Conservation (phyloP, 202 grass and related monocot genomes). For the Schoenoplectus triqueter region DNA sequence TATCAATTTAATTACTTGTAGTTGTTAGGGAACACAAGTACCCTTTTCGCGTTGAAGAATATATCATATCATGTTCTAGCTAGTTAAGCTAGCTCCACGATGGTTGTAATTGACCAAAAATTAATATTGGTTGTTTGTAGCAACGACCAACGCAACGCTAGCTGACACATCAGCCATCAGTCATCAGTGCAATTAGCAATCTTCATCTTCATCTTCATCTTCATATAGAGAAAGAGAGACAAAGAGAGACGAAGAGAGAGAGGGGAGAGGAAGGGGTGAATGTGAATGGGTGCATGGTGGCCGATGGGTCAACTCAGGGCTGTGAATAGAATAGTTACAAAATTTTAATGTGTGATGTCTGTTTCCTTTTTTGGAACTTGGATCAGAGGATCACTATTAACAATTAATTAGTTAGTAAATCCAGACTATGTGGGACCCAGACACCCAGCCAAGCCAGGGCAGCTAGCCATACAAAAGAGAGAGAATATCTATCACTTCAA, state of each 20-base stretch:
- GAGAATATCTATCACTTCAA: not conserved
- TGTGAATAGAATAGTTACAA: conserved; percentile 20
- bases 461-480: not conserved
- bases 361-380: conserved; percentile 18
- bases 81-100: not conserved
- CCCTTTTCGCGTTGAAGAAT: not conserved
- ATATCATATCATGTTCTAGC: not conserved
- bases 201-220: not conserved
- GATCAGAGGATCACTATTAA: not conserved
- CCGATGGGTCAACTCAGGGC: not conserved
- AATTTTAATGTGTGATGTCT: not conserved
- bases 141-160: no score
- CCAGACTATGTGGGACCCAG: conserved; percentile 1
- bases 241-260: not conserved
- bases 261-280: not conserved
- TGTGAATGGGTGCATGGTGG: not conserved
- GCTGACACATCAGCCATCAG: not conserved
- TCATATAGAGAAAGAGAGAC: not conserved
- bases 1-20: not conserved
- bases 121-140: not conserved
- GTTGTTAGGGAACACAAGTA: not conserved
- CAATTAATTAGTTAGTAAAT: not conserved
- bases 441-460: not conserved
- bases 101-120: not conserved
- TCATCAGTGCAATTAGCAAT: not conserved